Evolutionary conservation across 371 early-diverging fungal species (phyloP), one percentile per base, ranked within the genome.

Genomic region (Lichtheimia hyalospora): DNA sequence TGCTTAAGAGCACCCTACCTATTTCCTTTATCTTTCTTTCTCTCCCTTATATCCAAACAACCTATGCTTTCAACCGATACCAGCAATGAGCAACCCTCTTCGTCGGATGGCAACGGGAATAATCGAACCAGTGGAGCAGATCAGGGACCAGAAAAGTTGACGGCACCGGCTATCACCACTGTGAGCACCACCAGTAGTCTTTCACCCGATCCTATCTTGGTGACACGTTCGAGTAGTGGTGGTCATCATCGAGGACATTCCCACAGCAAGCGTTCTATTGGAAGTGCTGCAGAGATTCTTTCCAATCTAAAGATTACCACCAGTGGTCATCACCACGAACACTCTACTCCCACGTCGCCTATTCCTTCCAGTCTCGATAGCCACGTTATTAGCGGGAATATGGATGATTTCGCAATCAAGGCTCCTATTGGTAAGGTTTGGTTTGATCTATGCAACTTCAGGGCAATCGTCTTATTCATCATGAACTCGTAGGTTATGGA

Each of bases 401-500:
- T 68, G 41, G 73, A 76, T 24, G 73, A 76, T 51, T 76, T 76
- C 54, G 69, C 69, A 49, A 69, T 75, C 40, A 71, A 73, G 54
- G 51, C 43, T 16, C 60, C 64, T 13, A 64, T 64, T 49, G 64
- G 64, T 64, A 54, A 41, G 41, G n/a, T n/a, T 43, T n/a, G 46
- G 18, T 80, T 81, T 2, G 85, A 86, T 58, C 89, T 90, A 15
- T 67, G 77, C 15, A 88, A 89, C 1, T 71, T 85, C 44, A 67
- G 91, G 50, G 92, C 88, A 16, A 91, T 90, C 74, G 89, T 92
- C 61, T 52, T 27, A 16, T n/a, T n/a, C n/a, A n/a, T n/a, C n/a
- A n/a, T n/a, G n/a, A n/a, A n/a, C n/a, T n/a, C n/a, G n/a, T 69
- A 92, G 95, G 95, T 4, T 92, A 89, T 73, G 95, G 95, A 13